Evolutionary conservation across 345 rosid genomes (phyloP).

Genomic region (Trapa bicornis): DNA sequence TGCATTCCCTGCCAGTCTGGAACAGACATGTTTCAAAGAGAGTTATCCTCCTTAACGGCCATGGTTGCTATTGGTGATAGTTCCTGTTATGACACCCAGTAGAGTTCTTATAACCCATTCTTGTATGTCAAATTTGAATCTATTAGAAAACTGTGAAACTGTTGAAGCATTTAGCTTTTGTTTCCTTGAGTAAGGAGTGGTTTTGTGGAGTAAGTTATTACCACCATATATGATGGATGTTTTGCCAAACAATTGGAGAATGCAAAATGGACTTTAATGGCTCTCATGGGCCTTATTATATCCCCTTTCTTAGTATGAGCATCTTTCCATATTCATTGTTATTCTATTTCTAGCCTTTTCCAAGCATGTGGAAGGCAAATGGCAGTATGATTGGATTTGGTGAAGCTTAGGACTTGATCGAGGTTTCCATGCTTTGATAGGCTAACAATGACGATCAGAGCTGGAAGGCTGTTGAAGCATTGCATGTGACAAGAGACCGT

Average conservation of each 20-base stretch:
- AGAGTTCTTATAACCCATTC: not conserved
- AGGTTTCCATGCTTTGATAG: too few relatives aligned
- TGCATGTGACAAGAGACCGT: too few relatives aligned
- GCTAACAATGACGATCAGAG: too few relatives aligned
- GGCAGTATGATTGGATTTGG: too few relatives aligned
- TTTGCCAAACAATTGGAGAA: not conserved
- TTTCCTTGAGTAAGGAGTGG: not conserved
- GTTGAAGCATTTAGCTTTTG: not conserved
- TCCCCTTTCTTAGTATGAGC: too few relatives aligned
- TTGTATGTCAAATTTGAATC: not conserved
- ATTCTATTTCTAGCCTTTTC: too few relatives aligned
- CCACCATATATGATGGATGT: not conserved
- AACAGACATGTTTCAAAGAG: conserved; percentile 39
- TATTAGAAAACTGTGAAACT: not conserved
- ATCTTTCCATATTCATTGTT: too few relatives aligned
- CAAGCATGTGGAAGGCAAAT: too few relatives aligned
- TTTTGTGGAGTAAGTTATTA: not conserved
- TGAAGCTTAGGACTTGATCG: too few relatives aligned
- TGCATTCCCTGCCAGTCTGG: conserved; percentile 21
- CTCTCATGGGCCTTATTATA: too few relatives aligned
- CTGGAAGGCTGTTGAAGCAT: too few relatives aligned
- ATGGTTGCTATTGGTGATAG: conserved; percentile 74
- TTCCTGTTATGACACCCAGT: conserved; percentile 55
- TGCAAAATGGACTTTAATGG: not conserved
- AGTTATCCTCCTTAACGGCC: conserved; percentile 35